Conservation (phyloP, 257 asterid species). For the Fraxinus excelsior region DNA sequence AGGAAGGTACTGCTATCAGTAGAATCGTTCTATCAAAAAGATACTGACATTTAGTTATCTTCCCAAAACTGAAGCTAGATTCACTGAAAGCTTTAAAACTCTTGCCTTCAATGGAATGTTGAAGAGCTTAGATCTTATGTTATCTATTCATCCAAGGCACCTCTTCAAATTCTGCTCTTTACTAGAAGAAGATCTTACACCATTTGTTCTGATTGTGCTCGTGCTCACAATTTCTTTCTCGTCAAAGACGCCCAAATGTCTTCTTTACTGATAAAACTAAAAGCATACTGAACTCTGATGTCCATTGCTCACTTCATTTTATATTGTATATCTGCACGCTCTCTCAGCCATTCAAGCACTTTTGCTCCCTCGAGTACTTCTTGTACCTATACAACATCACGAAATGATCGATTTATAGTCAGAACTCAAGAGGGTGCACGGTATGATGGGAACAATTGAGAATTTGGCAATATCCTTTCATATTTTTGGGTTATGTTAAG, state of each 20-base stretch:
- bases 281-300: not conserved
- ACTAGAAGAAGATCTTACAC: not conserved
- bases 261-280: not conserved
- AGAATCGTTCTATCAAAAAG: not conserved
- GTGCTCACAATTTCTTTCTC: not conserved
- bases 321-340: conserved; percentile 70
- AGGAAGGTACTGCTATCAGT: not conserved
- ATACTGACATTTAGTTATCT: not conserved
- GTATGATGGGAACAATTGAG: not conserved
- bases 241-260: not conserved
- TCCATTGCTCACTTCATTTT: conserved; percentile 42
- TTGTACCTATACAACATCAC: conserved; percentile 62
- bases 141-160: not conserved
- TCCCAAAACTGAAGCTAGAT: not conserved
- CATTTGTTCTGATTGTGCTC: not conserved
- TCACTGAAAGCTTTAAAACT: not conserved
- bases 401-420: not conserved
- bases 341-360: conserved; percentile 92
- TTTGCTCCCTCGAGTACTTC: conserved; percentile 95
- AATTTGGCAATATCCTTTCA: not conserved
- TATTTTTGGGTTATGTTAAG: no score
- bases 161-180: not conserved
- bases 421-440: not conserved
- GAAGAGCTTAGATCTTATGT: not conserved
- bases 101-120: not conserved